These are phyloP conservation scores for Trichoderma aggressivum DNA, from an alignment of 2,329 filamentous ascomycete genomes.

Conservation along the genomic window DNA sequence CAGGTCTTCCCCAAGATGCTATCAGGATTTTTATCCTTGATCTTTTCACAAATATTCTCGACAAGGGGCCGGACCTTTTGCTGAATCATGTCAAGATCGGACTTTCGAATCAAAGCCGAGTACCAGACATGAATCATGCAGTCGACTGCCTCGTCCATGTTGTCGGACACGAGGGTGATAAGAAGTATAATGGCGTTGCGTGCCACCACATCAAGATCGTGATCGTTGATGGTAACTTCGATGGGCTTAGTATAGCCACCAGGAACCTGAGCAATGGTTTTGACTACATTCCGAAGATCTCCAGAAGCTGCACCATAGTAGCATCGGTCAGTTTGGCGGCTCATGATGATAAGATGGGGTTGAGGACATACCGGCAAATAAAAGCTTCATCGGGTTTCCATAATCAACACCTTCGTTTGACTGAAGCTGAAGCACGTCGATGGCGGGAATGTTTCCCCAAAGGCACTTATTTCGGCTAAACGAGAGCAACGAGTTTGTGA, in stretches of 20 bases:
- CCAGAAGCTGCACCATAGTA: background rate
- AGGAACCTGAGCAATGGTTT: background rate
- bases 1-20: background rate
- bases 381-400: background rate
- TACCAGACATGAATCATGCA: slow-evolving; percentile 25
- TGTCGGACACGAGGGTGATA: slow-evolving; percentile 1
- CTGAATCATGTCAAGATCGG: slow-evolving; percentile 16
- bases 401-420: background rate
- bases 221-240: background rate
- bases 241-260: background rate
- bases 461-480: background rate
- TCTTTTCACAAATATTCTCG: background rate
- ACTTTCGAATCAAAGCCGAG: slow-evolving; percentile 19
- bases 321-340: background rate
- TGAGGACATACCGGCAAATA: background rate
- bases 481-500: background rate
- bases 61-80: background rate
- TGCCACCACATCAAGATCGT: background rate
- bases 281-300: slow-evolving; percentile 9
- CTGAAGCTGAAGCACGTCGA: background rate
- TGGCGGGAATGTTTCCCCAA: slow-evolving; percentile 4
- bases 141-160: slow-evolving; percentile 18
- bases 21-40: background rate
- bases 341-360: accelerated
- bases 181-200: slow-evolving; percentile 9